Evolutionary conservation across 352 stramenopile species (phyloP).

Genomic region (Pythium guiyangense): DNA sequence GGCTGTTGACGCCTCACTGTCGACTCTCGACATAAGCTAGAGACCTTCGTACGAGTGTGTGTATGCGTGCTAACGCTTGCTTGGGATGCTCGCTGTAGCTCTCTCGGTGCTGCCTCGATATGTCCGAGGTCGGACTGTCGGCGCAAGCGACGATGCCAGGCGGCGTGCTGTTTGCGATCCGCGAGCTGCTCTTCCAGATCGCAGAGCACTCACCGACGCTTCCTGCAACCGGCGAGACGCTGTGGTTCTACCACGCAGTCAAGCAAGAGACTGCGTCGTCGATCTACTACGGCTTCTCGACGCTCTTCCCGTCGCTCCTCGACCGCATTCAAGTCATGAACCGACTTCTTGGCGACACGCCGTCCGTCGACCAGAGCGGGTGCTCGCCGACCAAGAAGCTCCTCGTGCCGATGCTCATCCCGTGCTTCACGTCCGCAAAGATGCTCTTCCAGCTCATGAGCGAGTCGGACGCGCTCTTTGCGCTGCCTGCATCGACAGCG

Average conservation of each 20-base stretch:
- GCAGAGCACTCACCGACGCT: constrained; percentile 38
- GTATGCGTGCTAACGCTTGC: background rate
- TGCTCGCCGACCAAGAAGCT: constrained; percentile 45
- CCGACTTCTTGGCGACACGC: constrained; percentile 48
- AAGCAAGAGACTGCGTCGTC: constrained; percentile 74
- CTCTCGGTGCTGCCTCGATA: constrained; percentile 60
- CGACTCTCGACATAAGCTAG: background rate
- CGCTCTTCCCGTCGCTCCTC: constrained; percentile 72
- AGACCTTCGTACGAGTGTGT: too few species aligned
- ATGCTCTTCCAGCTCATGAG: constrained; percentile 82
- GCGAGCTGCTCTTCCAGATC: constrained; percentile 67
- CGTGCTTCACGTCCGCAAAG: constrained; percentile 77
- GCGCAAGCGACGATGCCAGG: constrained; percentile 25
- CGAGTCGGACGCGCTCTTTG: constrained; percentile 31
- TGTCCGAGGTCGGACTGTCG: constrained; percentile 48
- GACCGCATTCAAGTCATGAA: constrained; percentile 82
- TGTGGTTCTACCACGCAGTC: constrained; percentile 74
- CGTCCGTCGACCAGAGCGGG: constrained; percentile 10
- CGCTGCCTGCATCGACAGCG: constrained; percentile 1
- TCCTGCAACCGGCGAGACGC: constrained; percentile 26
- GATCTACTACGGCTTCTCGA: constrained; percentile 81
- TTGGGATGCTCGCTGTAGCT: constrained; percentile 32
- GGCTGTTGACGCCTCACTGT: background rate
- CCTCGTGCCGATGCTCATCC: constrained; percentile 77
- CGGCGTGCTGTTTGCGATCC: constrained; percentile 47